phyloP scores from a whole-genome alignment of 2,329 filamentous ascomycete genomes.

The Alternaria sp. region DNA sequence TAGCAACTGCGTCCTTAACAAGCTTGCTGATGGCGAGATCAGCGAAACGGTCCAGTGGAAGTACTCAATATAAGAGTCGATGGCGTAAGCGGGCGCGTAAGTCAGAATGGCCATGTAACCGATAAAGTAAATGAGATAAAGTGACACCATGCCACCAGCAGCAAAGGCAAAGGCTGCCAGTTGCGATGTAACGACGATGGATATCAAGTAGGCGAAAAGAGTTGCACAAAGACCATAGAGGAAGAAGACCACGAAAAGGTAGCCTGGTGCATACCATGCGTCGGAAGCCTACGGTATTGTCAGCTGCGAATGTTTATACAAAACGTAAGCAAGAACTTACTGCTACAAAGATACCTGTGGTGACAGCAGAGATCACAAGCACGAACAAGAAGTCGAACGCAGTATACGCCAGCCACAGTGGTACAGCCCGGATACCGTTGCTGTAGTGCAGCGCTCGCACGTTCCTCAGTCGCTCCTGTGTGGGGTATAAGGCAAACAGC shows the following conservation, averaged over 20 bases:
- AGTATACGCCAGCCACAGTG: conserved; percentile 86
- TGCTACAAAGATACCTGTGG: conserved; percentile 73
- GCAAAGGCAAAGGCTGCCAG: conserved; percentile 86
- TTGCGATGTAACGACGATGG: conserved; percentile 80
- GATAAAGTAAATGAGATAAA: conserved; percentile 61
- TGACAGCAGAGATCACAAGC: conserved; percentile 70
- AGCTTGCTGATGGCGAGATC: conserved; percentile 79
- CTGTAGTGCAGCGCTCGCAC: conserved; percentile 90
- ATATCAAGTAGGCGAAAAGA: conserved; percentile 81
- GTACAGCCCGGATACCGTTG: conserved; percentile 83
- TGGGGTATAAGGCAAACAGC: conserved; percentile 89
- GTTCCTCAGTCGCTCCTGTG: conserved; percentile 79
- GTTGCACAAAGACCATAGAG: conserved; percentile 83
- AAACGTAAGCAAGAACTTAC: conserved; percentile 26
- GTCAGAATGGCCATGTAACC: conserved; percentile 69
- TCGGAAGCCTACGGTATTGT: conserved; percentile 56
- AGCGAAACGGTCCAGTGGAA: conserved; percentile 79
- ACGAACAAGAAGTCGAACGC: conserved; percentile 82
- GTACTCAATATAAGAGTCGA: conserved; percentile 72
- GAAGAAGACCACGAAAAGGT: conserved; percentile 81
- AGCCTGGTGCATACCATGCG: conserved; percentile 81
- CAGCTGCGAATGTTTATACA: conserved; percentile 10
- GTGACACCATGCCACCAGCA: conserved; percentile 74
- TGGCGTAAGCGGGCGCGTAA: conserved; percentile 73
- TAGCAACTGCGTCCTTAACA: conserved; percentile 78